phyloP scores from a whole-genome alignment of 2,329 filamentous ascomycete genomes.

The Fragosphaeria purpurea region DNA sequence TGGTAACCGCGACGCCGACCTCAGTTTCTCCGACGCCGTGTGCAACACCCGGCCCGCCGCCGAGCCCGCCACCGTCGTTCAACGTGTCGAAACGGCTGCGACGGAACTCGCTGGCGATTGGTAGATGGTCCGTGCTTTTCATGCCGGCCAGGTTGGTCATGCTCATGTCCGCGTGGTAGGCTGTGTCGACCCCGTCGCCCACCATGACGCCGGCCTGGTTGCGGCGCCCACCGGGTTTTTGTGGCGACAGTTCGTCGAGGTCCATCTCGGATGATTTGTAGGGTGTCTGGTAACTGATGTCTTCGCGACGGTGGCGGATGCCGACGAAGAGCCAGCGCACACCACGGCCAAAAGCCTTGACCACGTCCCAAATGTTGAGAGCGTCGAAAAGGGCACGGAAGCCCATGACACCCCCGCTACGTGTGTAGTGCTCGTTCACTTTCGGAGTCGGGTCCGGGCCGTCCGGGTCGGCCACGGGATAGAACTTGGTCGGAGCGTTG shows the following conservation, averaged over 20 bases:
- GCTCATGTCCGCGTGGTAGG: slow-evolving; percentile 11
- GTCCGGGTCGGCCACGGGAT: slow-evolving; percentile 34
- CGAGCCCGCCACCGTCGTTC: not conserved
- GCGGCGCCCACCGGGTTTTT: not conserved
- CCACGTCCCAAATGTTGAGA: slow-evolving; percentile 71
- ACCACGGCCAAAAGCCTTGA: slow-evolving; percentile 69
- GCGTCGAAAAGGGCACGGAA: slow-evolving; percentile 58
- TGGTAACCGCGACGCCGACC: not conserved
- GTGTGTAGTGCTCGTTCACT: slow-evolving; percentile 36
- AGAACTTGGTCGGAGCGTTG: slow-evolving; percentile 32
- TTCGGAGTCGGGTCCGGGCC: slow-evolving; percentile 28
- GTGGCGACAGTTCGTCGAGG: slow-evolving; percentile 24
- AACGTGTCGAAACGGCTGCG: slow-evolving; percentile 18
- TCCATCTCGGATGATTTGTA: slow-evolving; percentile 21
- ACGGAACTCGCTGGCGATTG: slow-evolving; percentile 29
- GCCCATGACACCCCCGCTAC: slow-evolving; percentile 56
- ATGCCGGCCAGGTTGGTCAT: slow-evolving; percentile 12
- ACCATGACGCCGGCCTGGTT: slow-evolving; percentile 1
- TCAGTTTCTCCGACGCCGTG: not conserved
- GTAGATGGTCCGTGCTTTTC: slow-evolving; percentile 29
- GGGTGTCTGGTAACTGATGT: slow-evolving; percentile 35
- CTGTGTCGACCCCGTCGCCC: slow-evolving; percentile 10
- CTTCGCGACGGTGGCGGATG: slow-evolving; percentile 47
- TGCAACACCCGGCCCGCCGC: not conserved
- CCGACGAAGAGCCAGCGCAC: slow-evolving; percentile 75